Base-by-base conservation (phyloP, 495 filamentous ascomycete genomes). In the Penicillium egyptiacum region DNA sequence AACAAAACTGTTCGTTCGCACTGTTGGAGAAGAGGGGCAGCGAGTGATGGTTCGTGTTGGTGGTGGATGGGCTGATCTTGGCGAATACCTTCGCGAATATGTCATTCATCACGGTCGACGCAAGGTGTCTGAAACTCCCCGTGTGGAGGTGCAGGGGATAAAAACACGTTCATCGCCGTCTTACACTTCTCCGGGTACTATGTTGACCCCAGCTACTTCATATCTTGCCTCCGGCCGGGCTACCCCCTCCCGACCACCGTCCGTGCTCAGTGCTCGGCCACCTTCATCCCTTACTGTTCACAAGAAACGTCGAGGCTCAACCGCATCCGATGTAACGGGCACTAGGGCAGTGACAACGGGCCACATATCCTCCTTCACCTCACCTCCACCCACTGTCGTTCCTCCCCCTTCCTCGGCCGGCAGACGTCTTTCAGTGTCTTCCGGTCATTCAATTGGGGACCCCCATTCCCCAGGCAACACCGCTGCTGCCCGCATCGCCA, bases 1-100 rank as follows among this genome's bases (percentile, higher is more conserved):
- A 0, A 92, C 94, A 59, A 97, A 96, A 70, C 82, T 98, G 2
- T 94, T 93, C 66, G 91, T 98, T 25, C 88, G 94, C 1, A 85
- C 91, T 14, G 91, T 98, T 1, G 94, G 94, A 35, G 90, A 95
- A 69, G 79, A 84, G 28, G 87, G 88, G n/a, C 91, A 96, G 69
- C 84, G 94, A 26, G 92, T 98, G 43, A 97, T 98, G 92, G 95
- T 97, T 9, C 88, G 94, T 53, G 91, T 98, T 20, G 94, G 94
- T 16, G 94, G 94, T 56, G 94, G 94, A 35, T 98, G 94, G 94
- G 89, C 91, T 14, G 94, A 98, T 67, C 76, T 98, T 22, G 91
- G 87, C 25, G 93, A 96, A 70, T 98, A 96, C 67, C 79, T 98
- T n/a, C 86, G 88, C 59, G 90, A 96, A 67, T 98, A 96, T 64